Evolutionary conservation across 1,284 basidiomycete genomes (phyloP), one percentile per base, ranked within the genome.

Genomic region (Volvariella volvacea): DNA sequence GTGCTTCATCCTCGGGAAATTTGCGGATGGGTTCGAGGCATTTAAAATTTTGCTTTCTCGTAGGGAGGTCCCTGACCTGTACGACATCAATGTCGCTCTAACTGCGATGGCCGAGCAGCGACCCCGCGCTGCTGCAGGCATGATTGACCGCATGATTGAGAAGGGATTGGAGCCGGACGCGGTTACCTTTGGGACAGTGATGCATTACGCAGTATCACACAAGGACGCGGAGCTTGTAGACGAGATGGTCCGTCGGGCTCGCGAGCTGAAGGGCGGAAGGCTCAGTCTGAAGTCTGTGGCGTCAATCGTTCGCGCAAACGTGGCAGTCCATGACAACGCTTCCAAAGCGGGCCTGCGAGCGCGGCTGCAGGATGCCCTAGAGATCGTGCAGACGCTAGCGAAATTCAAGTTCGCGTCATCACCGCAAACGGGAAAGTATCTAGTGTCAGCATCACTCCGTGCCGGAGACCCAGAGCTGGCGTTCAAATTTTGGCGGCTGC

Each of bases 81-180:
- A 74, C 52, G 83, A 87, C 54, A 62, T 82, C 43, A 83, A 83
- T 53, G 73, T 87, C 41, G 71, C 69, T 39, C 64, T 87, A 41
- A 65, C 65, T 2, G 74, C 70, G 12, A 60, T 84, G 46, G 74
- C 80, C 19, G 63, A 67, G 50, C 59, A 70, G 50, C 62, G 72
- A 43, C 73, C 79, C 17, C 59, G 58, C 12, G 55, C 55, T 10
- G 84, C 74, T 3, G 64, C 62, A 10, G 52, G 48, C 19, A 65
- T 80, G 52, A 56, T 86, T 25, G 55, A 65, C 41, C 63, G 63
- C 22, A 81, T 85, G 75, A 47, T 63, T 1, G 50, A 60, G 14
- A 52, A 53, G 19, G 74, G 76, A n/a, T 48, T 81, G 34, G 51
- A 54, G 34, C 78, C 79, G 1, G 73, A 78, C 55, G 58, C 57